Evolutionary conservation across 2,329 filamentous ascomycete species (phyloP).

Genomic region (Harringtonia lauricola): DNA sequence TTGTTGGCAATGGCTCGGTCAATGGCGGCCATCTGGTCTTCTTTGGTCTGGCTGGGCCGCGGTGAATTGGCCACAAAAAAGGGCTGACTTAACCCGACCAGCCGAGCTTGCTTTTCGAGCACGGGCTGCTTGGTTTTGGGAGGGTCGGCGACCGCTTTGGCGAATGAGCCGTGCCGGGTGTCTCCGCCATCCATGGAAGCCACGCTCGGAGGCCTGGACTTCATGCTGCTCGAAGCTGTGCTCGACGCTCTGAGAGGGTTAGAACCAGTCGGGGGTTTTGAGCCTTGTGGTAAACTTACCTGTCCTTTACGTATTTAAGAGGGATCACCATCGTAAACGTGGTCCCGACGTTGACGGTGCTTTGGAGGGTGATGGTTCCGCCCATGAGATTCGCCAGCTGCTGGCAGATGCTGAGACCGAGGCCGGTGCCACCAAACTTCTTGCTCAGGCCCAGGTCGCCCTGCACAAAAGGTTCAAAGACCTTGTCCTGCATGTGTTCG

Average conservation of each 20-base stretch:
- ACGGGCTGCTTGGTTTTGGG: conserved; percentile 23
- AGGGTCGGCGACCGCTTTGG: conserved; percentile 12
- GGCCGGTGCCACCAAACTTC: conserved; percentile 79
- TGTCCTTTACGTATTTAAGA: conserved; percentile 61
- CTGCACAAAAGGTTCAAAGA: conserved; percentile 92
- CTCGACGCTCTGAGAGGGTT: conserved; percentile 31
- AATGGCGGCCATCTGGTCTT: conserved; percentile 54
- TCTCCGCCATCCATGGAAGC: conserved; percentile 29
- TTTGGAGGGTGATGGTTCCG: conserved; percentile 61
- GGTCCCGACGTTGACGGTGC: conserved; percentile 62
- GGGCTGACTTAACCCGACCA: conserved; percentile 73
- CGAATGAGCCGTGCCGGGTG: conserved; percentile 16
- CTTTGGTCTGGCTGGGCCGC: conserved; percentile 26
- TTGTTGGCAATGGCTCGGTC: conserved; percentile 53
- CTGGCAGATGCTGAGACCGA: conserved; percentile 81
- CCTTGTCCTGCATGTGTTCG: conserved; percentile 62
- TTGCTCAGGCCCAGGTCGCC: conserved; percentile 83
- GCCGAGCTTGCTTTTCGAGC: conserved; percentile 59
- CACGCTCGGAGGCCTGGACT: conserved; percentile 37
- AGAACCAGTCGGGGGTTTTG: background rate
- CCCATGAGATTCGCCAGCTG: conserved; percentile 78
- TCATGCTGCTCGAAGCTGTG: conserved; percentile 41
- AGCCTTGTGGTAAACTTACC: conserved; percentile 31
- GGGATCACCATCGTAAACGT: conserved; percentile 78
- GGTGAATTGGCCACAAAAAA: conserved; percentile 52